Base-by-base conservation (phyloP, 495 filamentous ascomycete genomes). In the Penicillium atrosanguineum region DNA sequence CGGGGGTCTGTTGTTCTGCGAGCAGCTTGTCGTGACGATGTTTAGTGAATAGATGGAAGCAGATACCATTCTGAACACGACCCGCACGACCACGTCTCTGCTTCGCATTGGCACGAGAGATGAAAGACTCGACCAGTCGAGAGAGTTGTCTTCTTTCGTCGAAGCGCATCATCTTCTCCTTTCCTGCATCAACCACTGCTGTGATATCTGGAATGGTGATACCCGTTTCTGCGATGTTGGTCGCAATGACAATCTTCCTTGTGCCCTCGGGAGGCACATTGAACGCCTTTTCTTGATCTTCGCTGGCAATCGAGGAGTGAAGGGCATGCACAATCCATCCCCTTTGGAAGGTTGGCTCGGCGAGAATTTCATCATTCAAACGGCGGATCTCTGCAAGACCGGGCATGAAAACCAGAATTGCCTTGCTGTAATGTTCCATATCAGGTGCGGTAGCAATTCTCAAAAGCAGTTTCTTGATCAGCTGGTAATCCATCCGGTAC, bases 151-250 rank as follows among this genome's bases (percentile, higher is more conserved):
- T 81, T 44, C 87, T 80, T 73, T 97, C 94, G 61, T 98, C 94
- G 60, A 95, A 98, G 29, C 84, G 69, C 94, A 98, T 97, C 63
- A 95, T 94, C 55, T 93, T 91, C 67, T 97, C 93, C 67, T 94
- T 96, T 46, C 93, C 92, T 12, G 89, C 87, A 69, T 97, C 93
- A 52, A 97, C 86, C 23, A 97, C 93, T 60, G 91, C 95, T 5
- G 93, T 97, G 34, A 97, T 86, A 68, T 97, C 93, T 1, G 93
- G 93, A 59, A 97, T 97, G 0, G 93, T 97, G 61, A 97, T 95
- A 68, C 91, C 92, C 0, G 93, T 97, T 63, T 97, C 93, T 20
- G 93, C 93, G 62, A 97, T 97, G 63, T 97, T 97, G 8, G 93
- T 98, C 6, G 93, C 90, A 42, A 96, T 81, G 4, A 97, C 91